phyloP scores from a whole-genome alignment of 2,329 filamentous ascomycete genomes.

The Knufia petricola region DNA sequence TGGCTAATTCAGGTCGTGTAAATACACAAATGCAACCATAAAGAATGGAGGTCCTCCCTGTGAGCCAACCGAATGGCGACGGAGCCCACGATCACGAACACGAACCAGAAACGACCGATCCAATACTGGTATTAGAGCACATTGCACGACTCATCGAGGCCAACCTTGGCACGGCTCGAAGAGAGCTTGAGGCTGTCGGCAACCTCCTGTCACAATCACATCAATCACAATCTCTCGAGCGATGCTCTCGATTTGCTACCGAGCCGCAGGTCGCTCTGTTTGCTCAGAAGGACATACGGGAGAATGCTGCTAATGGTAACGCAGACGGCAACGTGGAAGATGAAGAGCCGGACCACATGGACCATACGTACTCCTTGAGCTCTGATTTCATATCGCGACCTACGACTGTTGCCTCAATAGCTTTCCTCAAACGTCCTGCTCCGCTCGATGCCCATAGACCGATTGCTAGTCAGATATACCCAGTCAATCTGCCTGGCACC shows the following conservation, averaged over 20 bases:
- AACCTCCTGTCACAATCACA: constrained; percentile 69
- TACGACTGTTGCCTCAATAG: constrained; percentile 75
- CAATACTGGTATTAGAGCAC: constrained; percentile 61
- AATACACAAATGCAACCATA: constrained; percentile 7
- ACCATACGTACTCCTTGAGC: constrained; percentile 69
- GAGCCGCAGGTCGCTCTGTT: constrained; percentile 78
- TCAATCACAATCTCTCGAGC: constrained; percentile 69
- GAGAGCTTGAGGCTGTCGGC: constrained; percentile 69
- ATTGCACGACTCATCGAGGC: constrained; percentile 61
- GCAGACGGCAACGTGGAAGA: constrained; percentile 28
- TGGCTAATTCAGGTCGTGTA: not conserved
- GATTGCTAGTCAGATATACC: constrained; percentile 79
- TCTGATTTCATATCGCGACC: constrained; percentile 70
- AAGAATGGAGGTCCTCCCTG: constrained; percentile 20
- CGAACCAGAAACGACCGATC: constrained; percentile 43
- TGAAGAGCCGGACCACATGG: constrained; percentile 29
- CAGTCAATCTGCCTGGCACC: constrained; percentile 81
- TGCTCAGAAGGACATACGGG: constrained; percentile 64
- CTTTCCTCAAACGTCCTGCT: constrained; percentile 79
- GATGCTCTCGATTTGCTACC: constrained; percentile 79
- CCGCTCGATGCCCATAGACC: constrained; percentile 77
- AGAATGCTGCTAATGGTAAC: constrained; percentile 21
- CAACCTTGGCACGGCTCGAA: constrained; percentile 62
- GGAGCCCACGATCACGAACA: constrained; percentile 10
- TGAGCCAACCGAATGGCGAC: constrained; percentile 18